Evolutionary conservation across 352 stramenopile genomes (phyloP).

Genomic region (Sclerospora graminicola): DNA sequence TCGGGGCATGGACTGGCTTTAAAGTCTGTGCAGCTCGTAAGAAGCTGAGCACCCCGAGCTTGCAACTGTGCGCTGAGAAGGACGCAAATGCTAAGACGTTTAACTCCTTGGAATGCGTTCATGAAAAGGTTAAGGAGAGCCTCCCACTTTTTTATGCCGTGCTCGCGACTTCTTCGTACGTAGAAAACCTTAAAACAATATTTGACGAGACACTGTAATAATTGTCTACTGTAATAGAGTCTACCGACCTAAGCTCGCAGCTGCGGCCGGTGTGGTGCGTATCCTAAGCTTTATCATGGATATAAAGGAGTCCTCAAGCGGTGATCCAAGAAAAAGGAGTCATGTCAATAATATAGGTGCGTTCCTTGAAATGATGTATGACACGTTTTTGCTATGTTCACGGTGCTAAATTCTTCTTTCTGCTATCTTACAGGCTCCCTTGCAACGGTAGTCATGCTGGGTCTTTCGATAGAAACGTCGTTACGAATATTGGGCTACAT

Average conservation of each 20-base stretch:
- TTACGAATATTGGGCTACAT: constrained; percentile 14
- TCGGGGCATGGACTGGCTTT: constrained; percentile 42
- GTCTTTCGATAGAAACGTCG: constrained; percentile 17
- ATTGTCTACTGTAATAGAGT: constrained; percentile 14
- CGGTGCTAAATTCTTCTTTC: background rate
- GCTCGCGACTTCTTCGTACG: constrained; percentile 32
- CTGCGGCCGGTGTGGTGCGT: constrained; percentile 22
- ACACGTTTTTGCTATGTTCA: background rate
- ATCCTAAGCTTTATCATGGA: constrained; percentile 37
- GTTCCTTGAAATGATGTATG: constrained; percentile 1
- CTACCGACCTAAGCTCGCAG: constrained; percentile 31
- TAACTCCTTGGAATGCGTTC: constrained; percentile 75
- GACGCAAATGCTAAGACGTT: constrained; percentile 61
- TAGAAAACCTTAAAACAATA: background rate
- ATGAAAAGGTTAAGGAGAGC: constrained; percentile 80
- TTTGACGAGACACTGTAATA: background rate
- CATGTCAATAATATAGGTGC: constrained; percentile 27
- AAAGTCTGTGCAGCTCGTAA: constrained; percentile 55
- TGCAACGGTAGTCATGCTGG: constrained; percentile 18
- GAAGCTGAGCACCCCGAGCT: constrained; percentile 49
- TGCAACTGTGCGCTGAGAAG: constrained; percentile 56
- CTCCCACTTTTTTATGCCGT: constrained; percentile 27
- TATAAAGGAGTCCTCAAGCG: constrained; percentile 26
- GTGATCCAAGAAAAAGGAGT: constrained; percentile 29
- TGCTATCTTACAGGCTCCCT: background rate